A percentile compares a stretch with the other conserved stretches of the same genome.
Evolutionary conservation across 2,329 filamentous ascomycete species (phyloP).

Genomic region (Trichoderma sp.): DNA sequence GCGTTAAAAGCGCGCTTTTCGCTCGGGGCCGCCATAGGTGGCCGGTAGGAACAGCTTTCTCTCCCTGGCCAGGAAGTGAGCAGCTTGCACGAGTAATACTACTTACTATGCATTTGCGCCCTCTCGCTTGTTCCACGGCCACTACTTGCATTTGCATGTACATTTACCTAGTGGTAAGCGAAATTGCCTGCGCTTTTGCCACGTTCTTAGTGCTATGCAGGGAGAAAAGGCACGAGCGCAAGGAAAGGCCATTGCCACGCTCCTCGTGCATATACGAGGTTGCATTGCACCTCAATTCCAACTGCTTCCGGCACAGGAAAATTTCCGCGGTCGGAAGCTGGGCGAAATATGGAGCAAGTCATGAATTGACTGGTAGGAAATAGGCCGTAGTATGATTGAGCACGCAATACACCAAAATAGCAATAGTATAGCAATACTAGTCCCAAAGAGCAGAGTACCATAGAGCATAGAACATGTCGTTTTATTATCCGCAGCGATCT

Average conservation of each 20-base stretch:
- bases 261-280: neutral
- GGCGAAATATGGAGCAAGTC: neutral
- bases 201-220: neutral
- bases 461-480: neutral
- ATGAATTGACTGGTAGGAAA: neutral
- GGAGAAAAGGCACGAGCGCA: neutral
- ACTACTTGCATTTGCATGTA: neutral
- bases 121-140: neutral
- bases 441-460: neutral
- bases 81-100: neutral
- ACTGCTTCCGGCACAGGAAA: neutral
- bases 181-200: neutral
- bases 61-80: conserved; percentile 3
- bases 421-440: neutral
- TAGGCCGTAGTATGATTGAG: neutral
- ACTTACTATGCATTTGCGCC: conserved; percentile 4
- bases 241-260: neutral
- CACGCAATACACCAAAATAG: neutral
- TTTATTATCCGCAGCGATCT: conserved; percentile 1
- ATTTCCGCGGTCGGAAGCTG: neutral
- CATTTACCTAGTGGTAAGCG: neutral
- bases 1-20: conserved; percentile 5
- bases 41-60: neutral
- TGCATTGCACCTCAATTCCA: neutral
- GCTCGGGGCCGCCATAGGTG: neutral